Conservation (phyloP, 2,329 filamentous ascomycete genomes). For the Cercospora sojina region DNA sequence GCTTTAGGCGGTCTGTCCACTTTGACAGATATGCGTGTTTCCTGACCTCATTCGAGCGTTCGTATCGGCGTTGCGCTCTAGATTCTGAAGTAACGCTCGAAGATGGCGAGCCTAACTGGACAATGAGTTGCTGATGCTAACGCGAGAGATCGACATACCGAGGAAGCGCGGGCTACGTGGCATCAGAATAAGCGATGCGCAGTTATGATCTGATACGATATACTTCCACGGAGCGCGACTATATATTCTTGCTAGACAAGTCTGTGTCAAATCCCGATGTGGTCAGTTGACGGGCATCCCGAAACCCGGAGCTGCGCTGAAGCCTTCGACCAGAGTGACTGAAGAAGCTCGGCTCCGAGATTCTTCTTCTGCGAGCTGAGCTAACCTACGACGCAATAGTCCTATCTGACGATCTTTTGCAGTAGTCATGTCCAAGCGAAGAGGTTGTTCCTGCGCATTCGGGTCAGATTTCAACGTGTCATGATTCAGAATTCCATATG, state of each 20-base stretch:
- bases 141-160: background rate
- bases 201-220: background rate
- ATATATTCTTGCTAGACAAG: background rate
- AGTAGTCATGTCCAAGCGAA: background rate
- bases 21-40: background rate
- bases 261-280: background rate
- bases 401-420: background rate
- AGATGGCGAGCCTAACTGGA: background rate
- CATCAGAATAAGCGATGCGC: background rate
- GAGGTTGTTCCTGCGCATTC: background rate
- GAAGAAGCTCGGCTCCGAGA: background rate
- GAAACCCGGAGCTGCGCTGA: background rate
- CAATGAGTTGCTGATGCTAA: background rate
- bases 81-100: background rate
- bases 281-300: background rate
- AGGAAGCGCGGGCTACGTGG: background rate
- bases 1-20: background rate
- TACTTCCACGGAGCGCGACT: background rate
- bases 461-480: background rate
- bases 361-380: background rate
- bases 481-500: background rate
- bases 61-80: background rate
- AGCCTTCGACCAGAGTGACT: background rate
- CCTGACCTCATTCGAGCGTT: background rate
- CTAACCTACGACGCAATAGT: background rate